Base-by-base conservation (phyloP, 2,329 filamentous ascomycete genomes). In the Eurotiales sp. region DNA sequence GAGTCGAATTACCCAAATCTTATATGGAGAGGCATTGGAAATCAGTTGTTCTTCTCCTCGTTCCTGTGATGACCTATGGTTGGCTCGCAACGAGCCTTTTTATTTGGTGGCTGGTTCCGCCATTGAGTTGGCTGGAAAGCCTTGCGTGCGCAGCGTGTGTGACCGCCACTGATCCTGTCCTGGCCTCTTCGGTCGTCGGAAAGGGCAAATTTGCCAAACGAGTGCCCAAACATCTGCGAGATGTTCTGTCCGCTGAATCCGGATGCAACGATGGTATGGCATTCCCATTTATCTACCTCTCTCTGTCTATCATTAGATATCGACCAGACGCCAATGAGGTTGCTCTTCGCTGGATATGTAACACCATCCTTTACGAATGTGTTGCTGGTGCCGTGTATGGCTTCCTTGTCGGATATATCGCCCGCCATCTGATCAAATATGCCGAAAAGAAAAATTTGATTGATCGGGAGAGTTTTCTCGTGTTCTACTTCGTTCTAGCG, bases 221-320 rank as follows among this genome's bases (percentile, higher is more conserved):
- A 56, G 90, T 99, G 4, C 93, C 93, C 19, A 97, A 96, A 76
- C 93, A 99, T 84, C 76, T 99, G 73, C 83, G 93, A 78, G 93
- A 99, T 72, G 68, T 99, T 46, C 77, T 99, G 11, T 99, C 93
- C 4, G 91, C 91, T 51, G 93, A 99, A 72, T 99, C 93, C 7
- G 93, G 93, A 25, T 99, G 93, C 74, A 99, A 99, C 78, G 93
- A 99, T 69, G 93, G 93, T 72, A 99, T 99, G 93, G 93, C 93
- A 1, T 99, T 99, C 65, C 93, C 93, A 0, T 99, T 99, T 69
- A 83, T 99, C 62, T 99, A 99, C 67, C 79, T 99, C 25, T 86
- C 88, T 1, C 76, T 96, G 25, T 97, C 96, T 70, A 81, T 97
- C 42, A 88, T 97, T 58, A 83, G 87, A 58, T 96, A 92, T 67